Evolutionary conservation across 805 yeast species (phyloP).

Genomic region (Wickerhamiella australiensis): DNA sequence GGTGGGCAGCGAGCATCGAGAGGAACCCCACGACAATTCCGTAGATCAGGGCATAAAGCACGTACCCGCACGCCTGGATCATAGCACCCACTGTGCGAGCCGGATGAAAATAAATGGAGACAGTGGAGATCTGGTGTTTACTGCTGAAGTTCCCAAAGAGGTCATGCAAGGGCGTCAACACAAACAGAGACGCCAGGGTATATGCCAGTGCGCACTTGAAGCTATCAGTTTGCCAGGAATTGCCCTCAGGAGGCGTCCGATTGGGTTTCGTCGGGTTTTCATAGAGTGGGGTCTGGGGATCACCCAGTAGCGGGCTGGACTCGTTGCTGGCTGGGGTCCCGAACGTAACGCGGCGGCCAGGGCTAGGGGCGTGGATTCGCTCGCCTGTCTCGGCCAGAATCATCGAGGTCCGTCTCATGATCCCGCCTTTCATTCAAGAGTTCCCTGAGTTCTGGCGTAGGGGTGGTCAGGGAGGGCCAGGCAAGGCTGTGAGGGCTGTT

Average conservation of each 20-base stretch:
- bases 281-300: too few species aligned
- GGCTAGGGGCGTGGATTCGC: slow-evolving; percentile 14
- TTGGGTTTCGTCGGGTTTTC: slow-evolving; percentile 2
- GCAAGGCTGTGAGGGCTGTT: too few species aligned
- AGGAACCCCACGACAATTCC: slow-evolving; percentile 41
- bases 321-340: slow-evolving; percentile 3
- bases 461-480: too few species aligned
- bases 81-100: slow-evolving; percentile 68
- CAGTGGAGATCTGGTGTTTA: slow-evolving; percentile 72
- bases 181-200: slow-evolving; percentile 58
- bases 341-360: slow-evolving; percentile 1
- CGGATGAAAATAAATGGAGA: slow-evolving; percentile 76
- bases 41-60: slow-evolving; percentile 40
- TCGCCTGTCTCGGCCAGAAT: slow-evolving; percentile 38
- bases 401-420: slow-evolving; percentile 25
- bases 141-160: slow-evolving; percentile 55
- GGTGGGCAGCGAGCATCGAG: slow-evolving; percentile 41
- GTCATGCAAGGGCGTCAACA: slow-evolving; percentile 38
- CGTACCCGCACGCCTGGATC: slow-evolving; percentile 61
- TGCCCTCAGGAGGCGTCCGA: background rate
- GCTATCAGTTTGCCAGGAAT: slow-evolving; percentile 20
- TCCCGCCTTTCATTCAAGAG: background rate
- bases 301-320: slow-evolving; percentile 2
- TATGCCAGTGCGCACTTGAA: slow-evolving; percentile 67
- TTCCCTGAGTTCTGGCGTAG: too few species aligned